Percentiles rank a stretch among this genome's conserved stretches.
phyloP scores from a whole-genome alignment of 2,329 filamentous ascomycete species.

The Trichoderma koningiopsis region DNA sequence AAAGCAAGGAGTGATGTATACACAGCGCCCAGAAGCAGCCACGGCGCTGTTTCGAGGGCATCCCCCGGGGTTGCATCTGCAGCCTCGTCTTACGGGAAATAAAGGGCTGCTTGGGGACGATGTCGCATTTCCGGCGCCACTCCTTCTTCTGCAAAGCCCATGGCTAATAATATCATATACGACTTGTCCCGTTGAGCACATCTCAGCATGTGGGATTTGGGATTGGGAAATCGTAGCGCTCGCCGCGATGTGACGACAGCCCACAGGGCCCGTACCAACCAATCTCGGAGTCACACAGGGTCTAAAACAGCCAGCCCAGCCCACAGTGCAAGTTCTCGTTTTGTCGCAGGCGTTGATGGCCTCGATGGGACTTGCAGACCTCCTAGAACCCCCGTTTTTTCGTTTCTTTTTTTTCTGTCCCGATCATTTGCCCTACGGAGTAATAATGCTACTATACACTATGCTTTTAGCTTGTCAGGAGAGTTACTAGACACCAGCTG shows the following conservation, averaged over 20 bases:
- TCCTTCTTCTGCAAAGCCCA: background rate
- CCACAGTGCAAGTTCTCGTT: background rate
- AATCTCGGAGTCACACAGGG: constrained; percentile 27
- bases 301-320: background rate
- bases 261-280: background rate
- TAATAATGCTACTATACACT: background rate
- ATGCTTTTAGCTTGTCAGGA: background rate
- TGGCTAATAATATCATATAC: background rate
- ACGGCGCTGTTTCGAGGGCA: background rate
- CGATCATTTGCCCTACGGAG: background rate
- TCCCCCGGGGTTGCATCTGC: background rate
- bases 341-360: constrained; percentile 6
- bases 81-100: background rate
- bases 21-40: background rate
- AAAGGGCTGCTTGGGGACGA: background rate
- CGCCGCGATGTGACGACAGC: constrained; percentile 18
- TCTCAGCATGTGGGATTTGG: background rate
- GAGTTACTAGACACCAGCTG: background rate
- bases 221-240: background rate
- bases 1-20: background rate
- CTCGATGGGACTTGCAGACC: background rate
- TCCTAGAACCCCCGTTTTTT: background rate
- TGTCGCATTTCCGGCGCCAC: background rate
- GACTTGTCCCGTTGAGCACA: background rate
- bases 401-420: background rate